Percentiles rank a stretch among this genome's conserved stretches.
These are phyloP conservation scores for Populus hybrid DNA, from an alignment of 441 rosid species.

Conservation along the genomic window DNA sequence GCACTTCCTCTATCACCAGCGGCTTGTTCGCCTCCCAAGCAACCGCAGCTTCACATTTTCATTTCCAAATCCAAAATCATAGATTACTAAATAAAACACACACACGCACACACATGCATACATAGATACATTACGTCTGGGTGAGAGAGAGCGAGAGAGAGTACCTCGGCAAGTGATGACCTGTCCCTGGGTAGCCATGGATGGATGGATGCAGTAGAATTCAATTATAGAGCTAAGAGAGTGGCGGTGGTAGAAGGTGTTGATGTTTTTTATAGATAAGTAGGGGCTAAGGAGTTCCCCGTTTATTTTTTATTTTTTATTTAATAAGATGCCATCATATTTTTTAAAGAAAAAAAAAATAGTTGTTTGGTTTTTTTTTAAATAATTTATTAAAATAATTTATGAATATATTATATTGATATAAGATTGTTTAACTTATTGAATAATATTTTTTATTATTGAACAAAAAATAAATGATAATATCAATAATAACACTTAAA, in stretches of 20 bases:
- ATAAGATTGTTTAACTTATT: too few relatives aligned
- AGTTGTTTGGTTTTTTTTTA: neutral
- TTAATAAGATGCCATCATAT: neutral
- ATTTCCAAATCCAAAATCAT: neutral
- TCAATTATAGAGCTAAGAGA: conserved; percentile 5
- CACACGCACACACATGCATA: neutral
- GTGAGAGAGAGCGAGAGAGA: neutral
- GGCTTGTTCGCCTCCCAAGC: conserved; percentile 92
- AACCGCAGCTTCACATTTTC: conserved; percentile 66
- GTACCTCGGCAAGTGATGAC: conserved; percentile 92
- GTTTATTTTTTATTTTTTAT: too few relatives aligned
- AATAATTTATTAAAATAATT: too few relatives aligned
- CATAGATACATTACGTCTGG: neutral
- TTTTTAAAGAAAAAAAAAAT: too few relatives aligned
- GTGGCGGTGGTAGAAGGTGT: neutral
- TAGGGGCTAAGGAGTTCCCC: neutral
- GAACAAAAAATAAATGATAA: too few relatives aligned
- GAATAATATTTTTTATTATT: too few relatives aligned
- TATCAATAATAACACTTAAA: neutral
- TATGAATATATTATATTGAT: neutral
- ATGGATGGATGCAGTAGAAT: neutral
- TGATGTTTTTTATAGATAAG: neutral
- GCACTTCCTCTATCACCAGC: conserved; percentile 73
- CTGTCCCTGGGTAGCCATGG: conserved; percentile 77
- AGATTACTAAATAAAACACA: neutral